These are phyloP conservation scores for Acmispon strigosus DNA, from an alignment of 306 rosid species.

Conservation along the genomic window DNA sequence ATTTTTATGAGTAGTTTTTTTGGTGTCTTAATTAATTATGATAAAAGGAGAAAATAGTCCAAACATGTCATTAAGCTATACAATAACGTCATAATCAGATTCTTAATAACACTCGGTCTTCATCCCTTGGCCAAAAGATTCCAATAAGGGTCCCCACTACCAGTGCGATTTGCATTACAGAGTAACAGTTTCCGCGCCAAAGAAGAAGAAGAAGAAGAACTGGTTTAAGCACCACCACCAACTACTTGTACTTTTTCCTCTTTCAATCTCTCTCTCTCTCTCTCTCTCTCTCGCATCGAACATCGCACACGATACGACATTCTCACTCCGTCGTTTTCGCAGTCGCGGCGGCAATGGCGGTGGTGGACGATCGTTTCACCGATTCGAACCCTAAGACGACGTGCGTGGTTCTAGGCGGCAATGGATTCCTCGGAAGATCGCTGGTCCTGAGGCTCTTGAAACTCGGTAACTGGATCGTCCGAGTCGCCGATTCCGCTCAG, in stretches of 20 bases:
- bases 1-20: too few species aligned
- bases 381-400: conserved; percentile 55
- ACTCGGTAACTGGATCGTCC: conserved; percentile 68
- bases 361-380: conserved; percentile 52
- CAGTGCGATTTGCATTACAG: background rate
- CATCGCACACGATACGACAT: background rate
- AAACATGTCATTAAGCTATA: too few species aligned
- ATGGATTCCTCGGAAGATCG: conserved; percentile 70
- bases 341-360: conserved; percentile 35
- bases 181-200: conserved; percentile 37
- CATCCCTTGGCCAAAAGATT: conserved; percentile 21
- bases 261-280: background rate
- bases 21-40: too few species aligned
- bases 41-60: too few species aligned
- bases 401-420: conserved; percentile 80
- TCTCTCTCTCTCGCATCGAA: background rate
- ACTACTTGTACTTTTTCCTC: background rate
- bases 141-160: conserved; percentile 20
- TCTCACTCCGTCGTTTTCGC: conserved; percentile 2
- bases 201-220: background rate
- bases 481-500: conserved; percentile 67
- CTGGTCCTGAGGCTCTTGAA: conserved; percentile 53
- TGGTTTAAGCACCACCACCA: background rate
- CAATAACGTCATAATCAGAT: background rate
- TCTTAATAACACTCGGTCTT: background rate